Evolutionary conservation across 2,329 filamentous ascomycete genomes (phyloP), one percentile per base, ranked within the genome.

Genomic region (Elsinoe australis): DNA sequence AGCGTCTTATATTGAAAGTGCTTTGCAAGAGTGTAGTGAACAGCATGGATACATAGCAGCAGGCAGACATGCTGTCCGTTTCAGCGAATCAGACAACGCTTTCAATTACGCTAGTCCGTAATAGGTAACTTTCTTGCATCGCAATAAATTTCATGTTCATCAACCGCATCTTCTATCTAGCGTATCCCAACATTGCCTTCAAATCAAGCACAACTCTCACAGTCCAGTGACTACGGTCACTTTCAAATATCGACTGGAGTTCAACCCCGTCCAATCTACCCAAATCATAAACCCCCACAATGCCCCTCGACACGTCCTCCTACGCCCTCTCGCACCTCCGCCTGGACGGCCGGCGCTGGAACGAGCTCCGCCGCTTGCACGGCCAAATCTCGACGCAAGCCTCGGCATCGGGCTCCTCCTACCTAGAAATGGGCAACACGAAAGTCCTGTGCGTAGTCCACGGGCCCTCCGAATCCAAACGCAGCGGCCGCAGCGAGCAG

Each of bases 361-460:
- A 98, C 71, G 92, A 98, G 67, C 79, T 98, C 31, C 87, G 92
- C 21, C 82, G 87, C 5, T 77, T 95, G 44, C 81, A 87, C 61
- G 90, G 85, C 39, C 86, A 94, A 67, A 88, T 98, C 62, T 85
- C 84, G 53, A 95, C 88, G 1, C 92, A 95, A 67, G 83, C 89
- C 52, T 84, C 89, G 42, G 88, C 89, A 49, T 92, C 96, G 59
- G 92, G 92, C 28, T 94, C 86, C 35, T 87, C 84, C 53, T 95
- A 95, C 67, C 80, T 96, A 51, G 87, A 95, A 64, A 94, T 94
- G 83, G 92, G 92, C 59, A 94, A 96, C 69, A 98, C 92, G 17
- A 92, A 95, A 64, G 83, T 98, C 57, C 86, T 96, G 68, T 95
- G 90, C 68, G 87, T 89, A 18, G 82, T 98, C 39, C 80, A 82